Evolutionary conservation across 108 stramenopile genomes (phyloP).

Genomic region (Skeletonema potamos): DNA sequence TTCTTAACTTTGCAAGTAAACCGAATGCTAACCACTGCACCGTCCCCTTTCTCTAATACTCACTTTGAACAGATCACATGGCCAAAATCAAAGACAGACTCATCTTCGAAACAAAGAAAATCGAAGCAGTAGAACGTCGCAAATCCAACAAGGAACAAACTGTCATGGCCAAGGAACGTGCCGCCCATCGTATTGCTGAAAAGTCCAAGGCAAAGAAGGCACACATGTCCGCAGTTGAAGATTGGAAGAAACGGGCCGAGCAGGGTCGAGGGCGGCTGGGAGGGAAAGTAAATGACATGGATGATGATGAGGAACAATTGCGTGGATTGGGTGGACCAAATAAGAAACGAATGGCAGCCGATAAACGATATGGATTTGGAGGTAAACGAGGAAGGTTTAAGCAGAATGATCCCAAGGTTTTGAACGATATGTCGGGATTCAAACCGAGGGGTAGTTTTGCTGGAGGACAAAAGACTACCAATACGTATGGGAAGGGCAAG

Average conservation of each 20-base stretch:
- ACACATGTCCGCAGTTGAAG: conserved; percentile 79
- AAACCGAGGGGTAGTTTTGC: conserved; percentile 83
- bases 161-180: conserved; percentile 76
- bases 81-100: conserved; percentile 97
- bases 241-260: conserved; percentile 85
- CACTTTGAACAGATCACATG: conserved; percentile 76
- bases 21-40: background rate
- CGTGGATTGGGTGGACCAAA: conserved; percentile 45
- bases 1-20: background rate
- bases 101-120: conserved; percentile 97
- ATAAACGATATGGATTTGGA: conserved; percentile 82
- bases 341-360: conserved; percentile 62
- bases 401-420: conserved; percentile 72
- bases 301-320: conserved; percentile 60
- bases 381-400: conserved; percentile 88
- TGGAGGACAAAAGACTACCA: conserved; percentile 62
- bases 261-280: conserved; percentile 46
- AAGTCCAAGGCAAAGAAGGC: conserved; percentile 89
- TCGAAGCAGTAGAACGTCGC: conserved; percentile 94
- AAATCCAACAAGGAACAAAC: conserved; percentile 79
- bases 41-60: conserved; percentile 13
- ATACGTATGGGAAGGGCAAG: conserved; percentile 12
- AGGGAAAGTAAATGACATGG: conserved; percentile 51
- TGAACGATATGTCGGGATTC: conserved; percentile 82
- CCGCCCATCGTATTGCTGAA: conserved; percentile 85